Evolutionary conservation across 345 rosid species (phyloP).

Genomic region (Melaleuca quinquenervia): DNA sequence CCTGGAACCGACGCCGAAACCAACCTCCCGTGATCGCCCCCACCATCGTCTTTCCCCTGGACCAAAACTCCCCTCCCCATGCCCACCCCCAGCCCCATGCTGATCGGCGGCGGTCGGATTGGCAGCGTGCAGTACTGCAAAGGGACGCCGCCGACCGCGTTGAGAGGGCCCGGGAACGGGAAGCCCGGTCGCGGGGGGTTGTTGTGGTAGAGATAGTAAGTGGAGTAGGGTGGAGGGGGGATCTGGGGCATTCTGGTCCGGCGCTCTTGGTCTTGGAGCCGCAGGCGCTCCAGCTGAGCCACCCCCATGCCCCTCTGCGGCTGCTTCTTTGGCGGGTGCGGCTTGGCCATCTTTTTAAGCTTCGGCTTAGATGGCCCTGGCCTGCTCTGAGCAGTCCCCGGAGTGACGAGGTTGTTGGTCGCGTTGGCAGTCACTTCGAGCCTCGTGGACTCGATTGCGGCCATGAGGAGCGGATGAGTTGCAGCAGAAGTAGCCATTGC

Average conservation of each 20-base stretch:
- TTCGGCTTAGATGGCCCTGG: background rate
- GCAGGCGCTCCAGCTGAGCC: slow-evolving; percentile 49
- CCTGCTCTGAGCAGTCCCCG: background rate
- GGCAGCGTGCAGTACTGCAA: slow-evolving; percentile 17
- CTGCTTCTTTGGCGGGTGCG: slow-evolving; percentile 32
- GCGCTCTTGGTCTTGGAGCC: slow-evolving; percentile 35
- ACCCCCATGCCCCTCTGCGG: slow-evolving; percentile 76
- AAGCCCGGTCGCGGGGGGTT: background rate
- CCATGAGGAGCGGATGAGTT: background rate
- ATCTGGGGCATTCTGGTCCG: slow-evolving; percentile 22
- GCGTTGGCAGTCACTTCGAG: background rate
- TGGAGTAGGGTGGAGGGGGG: background rate
- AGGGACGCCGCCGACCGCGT: slow-evolving; percentile 13
- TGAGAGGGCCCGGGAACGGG: background rate
- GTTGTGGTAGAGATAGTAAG: background rate
- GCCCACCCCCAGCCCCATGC: background rate
- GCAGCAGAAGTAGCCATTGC: background rate
- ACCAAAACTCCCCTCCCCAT: slow-evolving; percentile 6
- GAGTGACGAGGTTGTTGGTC: slow-evolving; percentile 11
- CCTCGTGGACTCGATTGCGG: background rate
- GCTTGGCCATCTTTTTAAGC: slow-evolving; percentile 6
- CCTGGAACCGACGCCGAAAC: slow-evolving; percentile 4
- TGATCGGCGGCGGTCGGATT: background rate
- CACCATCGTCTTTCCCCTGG: slow-evolving; percentile 10
- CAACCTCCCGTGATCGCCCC: slow-evolving; percentile 1